Conservation (phyloP, 164 flowering plant genomes). For the Warburgia ugandensis region DNA sequence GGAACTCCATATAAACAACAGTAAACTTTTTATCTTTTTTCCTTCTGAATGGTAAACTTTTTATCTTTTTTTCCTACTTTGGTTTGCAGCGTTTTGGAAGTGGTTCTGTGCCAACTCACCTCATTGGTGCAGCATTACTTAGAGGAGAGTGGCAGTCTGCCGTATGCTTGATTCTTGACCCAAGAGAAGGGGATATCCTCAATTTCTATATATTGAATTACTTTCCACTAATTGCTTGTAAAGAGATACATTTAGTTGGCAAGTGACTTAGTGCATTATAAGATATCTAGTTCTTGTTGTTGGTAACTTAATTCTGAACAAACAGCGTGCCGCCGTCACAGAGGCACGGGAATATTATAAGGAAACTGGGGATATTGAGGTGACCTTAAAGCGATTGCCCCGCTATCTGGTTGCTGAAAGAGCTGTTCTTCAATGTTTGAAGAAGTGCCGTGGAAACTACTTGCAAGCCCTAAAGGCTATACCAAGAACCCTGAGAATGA, state of each 20-base stretch:
- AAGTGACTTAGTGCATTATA: background rate
- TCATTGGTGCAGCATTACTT: constrained; percentile 77
- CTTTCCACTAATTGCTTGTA: too few species aligned
- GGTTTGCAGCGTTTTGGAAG: constrained; percentile 98
- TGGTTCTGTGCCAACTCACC: constrained; percentile 88
- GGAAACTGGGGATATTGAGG: constrained; percentile 73
- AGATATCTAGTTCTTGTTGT: constrained; percentile 13
- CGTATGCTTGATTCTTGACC: constrained; percentile 80
- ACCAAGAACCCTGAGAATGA: constrained; percentile 96
- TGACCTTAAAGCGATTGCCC: constrained; percentile 69
- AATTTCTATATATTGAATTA: background rate
- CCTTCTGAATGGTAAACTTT: too few species aligned
- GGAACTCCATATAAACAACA: too few species aligned
- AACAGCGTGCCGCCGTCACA: constrained; percentile 53
- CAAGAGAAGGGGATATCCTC: constrained; percentile 99
- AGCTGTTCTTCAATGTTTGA: constrained; percentile 74
- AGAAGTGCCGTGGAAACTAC: constrained; percentile 79
- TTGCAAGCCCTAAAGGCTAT: constrained; percentile 81
- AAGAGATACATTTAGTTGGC: too few species aligned
- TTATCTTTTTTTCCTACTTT: too few species aligned
- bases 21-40: too few species aligned
- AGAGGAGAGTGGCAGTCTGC: constrained; percentile 92
- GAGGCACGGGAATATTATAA: constrained; percentile 72
- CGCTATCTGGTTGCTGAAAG: constrained; percentile 80
- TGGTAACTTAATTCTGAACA: constrained; percentile 34